Conservation (phyloP, 2,329 filamentous ascomycete species). For the Scleromitrula shiraiana region DNA sequence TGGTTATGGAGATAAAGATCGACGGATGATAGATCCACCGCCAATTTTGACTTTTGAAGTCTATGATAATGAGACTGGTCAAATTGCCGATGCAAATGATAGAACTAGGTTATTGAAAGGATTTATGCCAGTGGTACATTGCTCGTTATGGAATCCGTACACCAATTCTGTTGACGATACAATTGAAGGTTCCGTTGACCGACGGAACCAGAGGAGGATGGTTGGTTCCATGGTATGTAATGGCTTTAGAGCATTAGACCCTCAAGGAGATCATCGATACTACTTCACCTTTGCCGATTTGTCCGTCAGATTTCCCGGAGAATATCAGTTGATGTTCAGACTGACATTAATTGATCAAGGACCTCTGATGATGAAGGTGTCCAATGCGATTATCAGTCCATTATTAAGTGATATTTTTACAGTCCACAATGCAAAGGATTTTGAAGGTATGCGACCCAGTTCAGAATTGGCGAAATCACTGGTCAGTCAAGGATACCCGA, state of each 20-base stretch:
- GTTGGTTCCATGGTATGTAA: constrained; percentile 76
- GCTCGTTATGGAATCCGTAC: constrained; percentile 64
- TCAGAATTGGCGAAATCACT: constrained; percentile 65
- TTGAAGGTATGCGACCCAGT: constrained; percentile 75
- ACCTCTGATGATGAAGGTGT: constrained; percentile 17
- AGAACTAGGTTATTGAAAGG: background rate
- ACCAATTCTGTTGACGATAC: constrained; percentile 60
- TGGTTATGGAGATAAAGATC: constrained; percentile 75
- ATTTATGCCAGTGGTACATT: constrained; percentile 47
- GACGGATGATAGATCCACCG: constrained; percentile 74
- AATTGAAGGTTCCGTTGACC: constrained; percentile 53
- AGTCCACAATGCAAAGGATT: constrained; percentile 79
- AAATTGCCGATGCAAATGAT: background rate
- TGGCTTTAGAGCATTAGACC: constrained; percentile 68
- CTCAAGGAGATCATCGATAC: constrained; percentile 63
- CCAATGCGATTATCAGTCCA: constrained; percentile 40
- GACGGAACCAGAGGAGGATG: constrained; percentile 62
- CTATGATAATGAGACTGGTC: constrained; percentile 3
- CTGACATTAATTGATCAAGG: constrained; percentile 58
- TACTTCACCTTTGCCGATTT: constrained; percentile 84
- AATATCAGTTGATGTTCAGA: constrained; percentile 67
- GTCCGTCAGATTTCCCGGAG: constrained; percentile 68
- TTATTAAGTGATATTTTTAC: constrained; percentile 57
- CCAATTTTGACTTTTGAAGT: constrained; percentile 53
- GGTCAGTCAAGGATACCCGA: constrained; percentile 63